Percentiles rank a stretch among this genome's conserved stretches.
Conservation (phyloP, 148 eudicot species). For the Camellia sinensis region DNA sequence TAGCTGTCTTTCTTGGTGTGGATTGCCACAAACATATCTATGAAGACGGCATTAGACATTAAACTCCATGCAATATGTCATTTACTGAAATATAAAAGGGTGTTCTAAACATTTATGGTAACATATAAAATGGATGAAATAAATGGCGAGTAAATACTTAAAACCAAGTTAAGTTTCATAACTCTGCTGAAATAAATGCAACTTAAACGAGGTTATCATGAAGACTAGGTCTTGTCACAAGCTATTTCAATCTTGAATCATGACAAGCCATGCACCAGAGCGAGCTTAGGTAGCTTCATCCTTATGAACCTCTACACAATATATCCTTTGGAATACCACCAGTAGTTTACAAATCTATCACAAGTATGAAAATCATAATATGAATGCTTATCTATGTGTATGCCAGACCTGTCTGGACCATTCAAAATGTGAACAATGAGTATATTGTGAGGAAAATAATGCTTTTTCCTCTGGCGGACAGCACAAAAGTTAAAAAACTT, state of each 20-base stretch:
- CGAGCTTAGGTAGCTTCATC: background rate
- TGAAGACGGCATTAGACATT: too few species aligned
- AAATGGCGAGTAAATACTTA: background rate
- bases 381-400: background rate
- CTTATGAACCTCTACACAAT: background rate
- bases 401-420: background rate
- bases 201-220: background rate
- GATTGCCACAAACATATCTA: too few species aligned
- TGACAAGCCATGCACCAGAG: background rate
- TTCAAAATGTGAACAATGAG: background rate
- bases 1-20: too few species aligned
- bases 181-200: background rate
- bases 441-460: background rate
- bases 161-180: background rate
- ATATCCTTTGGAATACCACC: background rate
- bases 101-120: background rate
- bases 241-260: background rate
- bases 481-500: constrained; percentile 5
- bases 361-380: background rate
- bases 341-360: background rate
- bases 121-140: background rate
- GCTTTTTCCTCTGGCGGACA: background rate
- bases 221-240: background rate
- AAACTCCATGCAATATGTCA: too few species aligned
- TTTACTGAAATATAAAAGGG: too few species aligned